phyloP scores from a whole-genome alignment of 2,329 filamentous ascomycete genomes.

The Gaeumannomyces tritici region DNA sequence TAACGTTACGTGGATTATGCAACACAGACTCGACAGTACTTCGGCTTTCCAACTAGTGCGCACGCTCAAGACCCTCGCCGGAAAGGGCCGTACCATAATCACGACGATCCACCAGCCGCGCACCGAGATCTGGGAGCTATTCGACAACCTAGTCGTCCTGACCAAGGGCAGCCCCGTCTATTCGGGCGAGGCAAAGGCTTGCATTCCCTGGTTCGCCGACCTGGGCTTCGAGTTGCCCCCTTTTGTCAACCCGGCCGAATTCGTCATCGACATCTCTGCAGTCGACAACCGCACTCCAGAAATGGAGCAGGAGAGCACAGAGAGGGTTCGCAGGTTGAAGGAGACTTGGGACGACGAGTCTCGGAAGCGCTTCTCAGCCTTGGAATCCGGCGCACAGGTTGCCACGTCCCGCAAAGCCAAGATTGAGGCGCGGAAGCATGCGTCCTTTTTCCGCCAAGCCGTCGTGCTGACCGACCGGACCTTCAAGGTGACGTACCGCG shows the following conservation, averaged over 20 bases:
- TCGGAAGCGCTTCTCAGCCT: conserved; percentile 13
- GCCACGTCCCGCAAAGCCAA: conserved; percentile 6
- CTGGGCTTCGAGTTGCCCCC: conserved; percentile 53
- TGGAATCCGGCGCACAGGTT: conserved; percentile 11
- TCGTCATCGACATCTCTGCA: conserved; percentile 64
- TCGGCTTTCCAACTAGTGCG: conserved; percentile 66
- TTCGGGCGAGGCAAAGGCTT: conserved; percentile 48
- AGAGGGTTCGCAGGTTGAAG: conserved; percentile 52
- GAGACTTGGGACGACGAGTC: conserved; percentile 44
- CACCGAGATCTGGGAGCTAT: conserved; percentile 70
- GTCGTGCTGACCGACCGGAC: conserved; percentile 59
- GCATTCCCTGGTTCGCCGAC: conserved; percentile 53
- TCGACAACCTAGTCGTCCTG: conserved; percentile 62
- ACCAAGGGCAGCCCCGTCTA: conserved; percentile 60
- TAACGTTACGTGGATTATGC: not conserved
- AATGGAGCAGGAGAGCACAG: conserved; percentile 48
- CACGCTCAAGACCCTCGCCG: conserved; percentile 58
- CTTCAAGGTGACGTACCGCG: conserved; percentile 62
- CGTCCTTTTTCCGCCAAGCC: conserved; percentile 52
- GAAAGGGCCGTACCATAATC: conserved; percentile 60
- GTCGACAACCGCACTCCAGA: conserved; percentile 63
- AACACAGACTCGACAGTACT: conserved; percentile 52
- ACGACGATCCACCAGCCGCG: conserved; percentile 70
- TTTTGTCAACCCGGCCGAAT: conserved; percentile 72
- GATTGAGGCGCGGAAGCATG: conserved; percentile 27